Conservation (phyloP, 1,284 basidiomycete genomes). For the Cryptococcus depauperatus region DNA sequence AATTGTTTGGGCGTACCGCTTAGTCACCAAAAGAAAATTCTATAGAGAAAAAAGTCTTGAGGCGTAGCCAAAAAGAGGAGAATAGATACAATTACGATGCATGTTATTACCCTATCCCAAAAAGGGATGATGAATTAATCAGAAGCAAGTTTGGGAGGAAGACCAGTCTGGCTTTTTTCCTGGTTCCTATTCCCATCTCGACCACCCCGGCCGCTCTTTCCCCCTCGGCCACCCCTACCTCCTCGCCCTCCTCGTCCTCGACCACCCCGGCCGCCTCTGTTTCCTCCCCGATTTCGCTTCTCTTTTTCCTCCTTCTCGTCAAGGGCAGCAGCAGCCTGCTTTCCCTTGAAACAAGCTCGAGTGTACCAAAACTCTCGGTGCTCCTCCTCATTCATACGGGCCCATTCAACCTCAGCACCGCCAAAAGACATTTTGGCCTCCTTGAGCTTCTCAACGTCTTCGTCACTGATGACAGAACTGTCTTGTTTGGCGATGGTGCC, state of each 20-base stretch:
- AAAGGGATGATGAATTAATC: not conserved
- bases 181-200: slow-evolving; percentile 11
- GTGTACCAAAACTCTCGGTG: slow-evolving; percentile 71
- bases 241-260: slow-evolving; percentile 32
- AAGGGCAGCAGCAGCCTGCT: slow-evolving; percentile 49
- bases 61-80: too few relatives aligned
- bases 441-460: slow-evolving; percentile 45
- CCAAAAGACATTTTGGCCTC: slow-evolving; percentile 44
- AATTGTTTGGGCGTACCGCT: slow-evolving; percentile 9
- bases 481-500: slow-evolving; percentile 46
- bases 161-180: slow-evolving; percentile 5
- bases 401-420: slow-evolving; percentile 41
- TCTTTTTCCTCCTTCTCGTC: slow-evolving; percentile 60
- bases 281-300: slow-evolving; percentile 52
- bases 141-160: slow-evolving; percentile 23
- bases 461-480: slow-evolving; percentile 45
- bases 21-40: too few relatives aligned
- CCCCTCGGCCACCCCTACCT: slow-evolving; percentile 33
- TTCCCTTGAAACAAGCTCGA: slow-evolving; percentile 53
- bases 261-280: slow-evolving; percentile 14
- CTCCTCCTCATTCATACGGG: slow-evolving; percentile 49
- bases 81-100: slow-evolving; percentile 1
- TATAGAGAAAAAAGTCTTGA: too few relatives aligned
- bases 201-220: slow-evolving; percentile 33
- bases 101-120: slow-evolving; percentile 8